phyloP scores from a whole-genome alignment of 1,284 basidiomycete genomes.

The Fistulina hepatica region DNA sequence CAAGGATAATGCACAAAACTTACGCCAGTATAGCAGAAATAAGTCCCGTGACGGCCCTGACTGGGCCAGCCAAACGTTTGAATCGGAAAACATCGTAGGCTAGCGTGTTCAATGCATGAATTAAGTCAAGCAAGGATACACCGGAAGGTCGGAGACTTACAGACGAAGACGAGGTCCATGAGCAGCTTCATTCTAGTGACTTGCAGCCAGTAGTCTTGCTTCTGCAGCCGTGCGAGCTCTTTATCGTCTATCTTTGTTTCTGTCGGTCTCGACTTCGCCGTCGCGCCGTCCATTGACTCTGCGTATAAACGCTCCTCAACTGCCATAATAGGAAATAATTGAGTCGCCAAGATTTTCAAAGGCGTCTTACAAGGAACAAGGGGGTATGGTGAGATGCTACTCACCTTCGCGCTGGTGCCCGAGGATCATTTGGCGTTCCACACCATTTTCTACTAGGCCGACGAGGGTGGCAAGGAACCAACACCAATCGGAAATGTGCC shows the following conservation, averaged over 20 bases:
- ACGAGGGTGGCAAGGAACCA: slow-evolving; percentile 71
- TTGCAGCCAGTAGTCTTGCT: slow-evolving; percentile 66
- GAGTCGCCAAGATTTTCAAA: not conserved
- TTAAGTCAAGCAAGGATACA: slow-evolving; percentile 1
- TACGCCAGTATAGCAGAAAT: too few relatives aligned
- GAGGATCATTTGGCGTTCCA: slow-evolving; percentile 59
- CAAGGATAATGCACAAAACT: too few relatives aligned
- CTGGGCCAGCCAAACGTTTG: too few relatives aligned
- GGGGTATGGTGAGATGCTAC: slow-evolving; percentile 5
- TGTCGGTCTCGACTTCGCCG: slow-evolving; percentile 54
- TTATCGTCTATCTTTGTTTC: slow-evolving; percentile 53
- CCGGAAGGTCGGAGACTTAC: slow-evolving; percentile 34
- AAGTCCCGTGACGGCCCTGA: too few relatives aligned
- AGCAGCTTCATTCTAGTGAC: slow-evolving; percentile 55
- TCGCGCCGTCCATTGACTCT: slow-evolving; percentile 63
- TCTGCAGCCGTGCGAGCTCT: slow-evolving; percentile 54
- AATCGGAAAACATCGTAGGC: too few relatives aligned
- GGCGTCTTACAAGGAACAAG: not conserved
- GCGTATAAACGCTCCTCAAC: slow-evolving; percentile 61
- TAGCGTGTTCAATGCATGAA: too few relatives aligned
- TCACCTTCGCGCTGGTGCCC: slow-evolving; percentile 51
- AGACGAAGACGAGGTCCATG: slow-evolving; percentile 78
- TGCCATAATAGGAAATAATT: slow-evolving; percentile 20
- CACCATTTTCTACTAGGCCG: slow-evolving; percentile 67
- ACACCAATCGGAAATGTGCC: slow-evolving; percentile 68